Evolutionary conservation across 306 rosid species (phyloP).

Genomic region (Pyrus betulifolia): DNA sequence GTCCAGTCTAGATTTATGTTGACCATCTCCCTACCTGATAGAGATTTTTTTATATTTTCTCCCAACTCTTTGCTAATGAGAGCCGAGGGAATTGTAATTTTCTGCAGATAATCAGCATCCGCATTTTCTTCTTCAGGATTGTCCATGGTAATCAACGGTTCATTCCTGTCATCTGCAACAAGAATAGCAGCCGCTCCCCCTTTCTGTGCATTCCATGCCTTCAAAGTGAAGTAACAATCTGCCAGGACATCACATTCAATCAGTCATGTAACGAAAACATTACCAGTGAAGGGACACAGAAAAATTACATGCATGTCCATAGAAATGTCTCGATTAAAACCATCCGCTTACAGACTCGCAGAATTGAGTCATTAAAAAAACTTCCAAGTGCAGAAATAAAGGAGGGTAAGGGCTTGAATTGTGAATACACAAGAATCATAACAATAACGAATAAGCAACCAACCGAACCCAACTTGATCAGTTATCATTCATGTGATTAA

Average conservation of each 20-base stretch:
- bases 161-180: conserved; percentile 74
- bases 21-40: conserved; percentile 56
- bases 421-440: background rate
- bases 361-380: background rate
- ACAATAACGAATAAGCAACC: no score
- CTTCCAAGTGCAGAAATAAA: background rate
- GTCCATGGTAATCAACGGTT: conserved; percentile 89
- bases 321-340: background rate
- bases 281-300: background rate
- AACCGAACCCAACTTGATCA: background rate
- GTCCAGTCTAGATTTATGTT: conserved; percentile 87
- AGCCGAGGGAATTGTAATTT: conserved; percentile 77
- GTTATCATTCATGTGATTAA: background rate
- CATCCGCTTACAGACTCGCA: background rate
- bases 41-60: conserved; percentile 63
- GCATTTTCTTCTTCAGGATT: conserved; percentile 70
- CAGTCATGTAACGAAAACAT: background rate
- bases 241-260: conserved; percentile 17
- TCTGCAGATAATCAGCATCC: conserved; percentile 58
- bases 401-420: background rate
- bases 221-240: conserved; percentile 94
- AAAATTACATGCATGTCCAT: background rate
- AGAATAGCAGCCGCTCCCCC: conserved; percentile 95
- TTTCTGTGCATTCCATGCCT: conserved; percentile 97
- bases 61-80: conserved; percentile 81